Evolutionary conservation across 1,139 yeast species (phyloP).

Genomic region (Kodamaea ohmeri): DNA sequence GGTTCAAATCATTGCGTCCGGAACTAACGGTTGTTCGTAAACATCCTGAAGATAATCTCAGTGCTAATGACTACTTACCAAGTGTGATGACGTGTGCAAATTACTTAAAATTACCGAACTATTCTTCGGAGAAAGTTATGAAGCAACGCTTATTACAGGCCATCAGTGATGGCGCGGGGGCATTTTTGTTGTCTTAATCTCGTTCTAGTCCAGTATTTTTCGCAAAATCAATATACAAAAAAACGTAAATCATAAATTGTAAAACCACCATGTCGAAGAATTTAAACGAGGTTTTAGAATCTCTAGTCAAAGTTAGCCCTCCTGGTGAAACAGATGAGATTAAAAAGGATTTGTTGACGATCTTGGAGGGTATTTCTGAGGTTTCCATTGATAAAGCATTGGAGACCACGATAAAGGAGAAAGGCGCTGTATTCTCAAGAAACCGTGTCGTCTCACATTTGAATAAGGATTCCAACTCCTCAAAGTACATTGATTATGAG

Average conservation of each 20-base stretch:
- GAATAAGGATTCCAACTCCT: constrained; percentile 31
- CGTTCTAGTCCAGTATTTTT: neutral
- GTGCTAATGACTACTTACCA: constrained; percentile 84
- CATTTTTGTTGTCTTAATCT: constrained; percentile 68
- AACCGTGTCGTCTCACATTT: constrained; percentile 33
- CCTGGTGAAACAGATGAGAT: constrained; percentile 41
- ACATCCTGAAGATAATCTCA: constrained; percentile 61
- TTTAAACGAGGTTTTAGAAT: constrained; percentile 29
- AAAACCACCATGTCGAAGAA: constrained; percentile 13
- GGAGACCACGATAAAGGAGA: constrained; percentile 29
- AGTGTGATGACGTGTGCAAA: constrained; percentile 99
- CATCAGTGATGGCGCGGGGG: constrained; percentile 83
- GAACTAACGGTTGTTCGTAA: constrained; percentile 85
- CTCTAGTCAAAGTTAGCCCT: constrained; percentile 39
- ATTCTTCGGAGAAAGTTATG: constrained; percentile 63
- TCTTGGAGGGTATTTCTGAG: constrained; percentile 21
- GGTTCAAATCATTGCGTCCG: constrained; percentile 81
- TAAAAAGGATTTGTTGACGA: constrained; percentile 22
- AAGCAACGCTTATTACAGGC: constrained; percentile 61
- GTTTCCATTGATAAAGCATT: constrained; percentile 30
- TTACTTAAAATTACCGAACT: constrained; percentile 84
- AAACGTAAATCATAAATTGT: neutral
- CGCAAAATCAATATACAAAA: neutral
- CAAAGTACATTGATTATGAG: constrained; percentile 40
- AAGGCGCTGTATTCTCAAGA: constrained; percentile 32